These are phyloP conservation scores for Ceratocystis destructans DNA, from an alignment of 2,329 filamentous ascomycete genomes.

Conservation along the genomic window DNA sequence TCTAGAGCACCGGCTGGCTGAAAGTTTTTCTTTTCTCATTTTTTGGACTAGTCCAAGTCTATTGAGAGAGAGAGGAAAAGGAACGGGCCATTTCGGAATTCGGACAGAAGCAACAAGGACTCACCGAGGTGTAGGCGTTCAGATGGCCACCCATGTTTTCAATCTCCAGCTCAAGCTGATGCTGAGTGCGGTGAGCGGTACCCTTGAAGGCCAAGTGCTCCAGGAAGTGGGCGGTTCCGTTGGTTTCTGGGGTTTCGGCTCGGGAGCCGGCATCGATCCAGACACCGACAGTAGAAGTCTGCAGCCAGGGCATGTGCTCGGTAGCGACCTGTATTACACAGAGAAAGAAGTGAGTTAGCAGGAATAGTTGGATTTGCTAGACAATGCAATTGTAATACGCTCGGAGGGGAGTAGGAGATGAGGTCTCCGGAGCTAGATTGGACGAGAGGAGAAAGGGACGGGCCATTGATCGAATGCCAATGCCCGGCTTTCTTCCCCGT, in stretches of 20 bases:
- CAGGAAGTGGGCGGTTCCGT: conserved; percentile 98
- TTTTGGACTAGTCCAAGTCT: neutral
- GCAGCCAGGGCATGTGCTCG: conserved; percentile 94
- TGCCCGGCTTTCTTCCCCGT: too few relatives aligned
- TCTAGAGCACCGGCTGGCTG: neutral
- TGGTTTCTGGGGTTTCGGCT: conserved; percentile 95
- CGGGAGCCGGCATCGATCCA: conserved; percentile 99
- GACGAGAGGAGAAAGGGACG: neutral
- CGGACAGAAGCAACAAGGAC: conserved; percentile 27
- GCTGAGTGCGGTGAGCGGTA: conserved; percentile 84
- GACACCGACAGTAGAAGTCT: conserved; percentile 95
- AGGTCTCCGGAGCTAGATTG: too few relatives aligned
- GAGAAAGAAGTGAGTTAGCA: conserved; percentile 4
- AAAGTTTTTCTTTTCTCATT: neutral
- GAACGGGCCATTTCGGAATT: neutral
- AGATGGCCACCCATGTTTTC: conserved; percentile 99
- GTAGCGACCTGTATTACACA: conserved; percentile 62
- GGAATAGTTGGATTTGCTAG: neutral
- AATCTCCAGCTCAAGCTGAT: conserved; percentile 97
- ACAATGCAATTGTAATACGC: neutral
- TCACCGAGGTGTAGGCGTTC: conserved; percentile 97
- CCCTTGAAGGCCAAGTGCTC: conserved; percentile 99
- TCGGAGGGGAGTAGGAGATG: neutral
- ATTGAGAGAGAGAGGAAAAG: neutral
- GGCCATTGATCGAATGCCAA: neutral